Conservation (phyloP, 306 rosid species). For the Dryas octopetala region DNA sequence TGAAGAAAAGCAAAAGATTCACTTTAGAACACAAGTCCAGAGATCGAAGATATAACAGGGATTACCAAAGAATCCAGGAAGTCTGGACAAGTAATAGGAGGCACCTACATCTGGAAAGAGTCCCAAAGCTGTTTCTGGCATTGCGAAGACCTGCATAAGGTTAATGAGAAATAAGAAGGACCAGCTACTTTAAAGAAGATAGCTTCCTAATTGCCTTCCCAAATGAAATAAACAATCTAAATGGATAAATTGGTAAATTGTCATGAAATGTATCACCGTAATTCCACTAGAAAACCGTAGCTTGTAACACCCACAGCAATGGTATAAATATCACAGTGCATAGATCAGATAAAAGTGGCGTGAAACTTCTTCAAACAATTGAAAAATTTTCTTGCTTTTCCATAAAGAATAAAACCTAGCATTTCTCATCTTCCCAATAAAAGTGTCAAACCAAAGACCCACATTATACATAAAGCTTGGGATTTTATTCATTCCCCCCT, state of each 20-base stretch:
- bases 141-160: conserved; percentile 80
- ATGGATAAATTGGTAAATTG: background rate
- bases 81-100: conserved; percentile 85
- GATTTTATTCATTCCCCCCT: too few relatives aligned
- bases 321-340: too few relatives aligned
- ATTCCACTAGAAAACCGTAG: too few relatives aligned
- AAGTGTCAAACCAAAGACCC: too few relatives aligned
- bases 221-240: background rate
- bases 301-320: too few relatives aligned
- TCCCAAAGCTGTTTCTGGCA: conserved; percentile 97
- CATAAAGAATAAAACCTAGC: too few relatives aligned
- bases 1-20: background rate
- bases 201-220: background rate
- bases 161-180: conserved; percentile 13
- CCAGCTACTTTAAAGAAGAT: background rate
- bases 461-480: too few relatives aligned
- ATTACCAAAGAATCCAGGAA: conserved; percentile 87
- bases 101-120: conserved; percentile 97
- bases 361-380: too few relatives aligned
- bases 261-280: background rate
- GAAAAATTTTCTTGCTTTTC: too few relatives aligned
- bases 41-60: conserved; percentile 28
- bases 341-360: too few relatives aligned
- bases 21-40: background rate
- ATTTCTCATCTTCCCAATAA: too few relatives aligned